Percentiles rank a stretch among this genome's conserved stretches.
These are phyloP conservation scores for Massospora cicadina DNA, from an alignment of 371 early-diverging fungal species.

Conservation along the genomic window DNA sequence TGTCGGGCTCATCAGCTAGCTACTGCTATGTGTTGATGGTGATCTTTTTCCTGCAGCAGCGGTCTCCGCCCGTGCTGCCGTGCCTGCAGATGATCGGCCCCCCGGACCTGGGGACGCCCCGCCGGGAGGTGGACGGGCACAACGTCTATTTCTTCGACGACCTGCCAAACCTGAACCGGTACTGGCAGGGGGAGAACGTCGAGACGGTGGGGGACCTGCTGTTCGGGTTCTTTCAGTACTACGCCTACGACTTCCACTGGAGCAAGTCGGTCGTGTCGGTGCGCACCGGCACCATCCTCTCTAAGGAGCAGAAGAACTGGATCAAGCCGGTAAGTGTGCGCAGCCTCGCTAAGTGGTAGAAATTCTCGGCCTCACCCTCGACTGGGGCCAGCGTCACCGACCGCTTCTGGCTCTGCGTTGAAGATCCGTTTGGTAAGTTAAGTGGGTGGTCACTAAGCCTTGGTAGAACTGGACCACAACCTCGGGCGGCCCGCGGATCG, in stretches of 20 bases:
- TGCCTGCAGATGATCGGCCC: conserved; percentile 14
- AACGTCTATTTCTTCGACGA: conserved; percentile 51
- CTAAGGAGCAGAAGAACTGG: conserved; percentile 68
- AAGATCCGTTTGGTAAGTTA: conserved; percentile 12
- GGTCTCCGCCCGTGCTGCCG: conserved; percentile 17
- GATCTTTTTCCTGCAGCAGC: conserved; percentile 47
- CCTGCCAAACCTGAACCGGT: conserved; percentile 30
- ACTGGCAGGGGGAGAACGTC: conserved; percentile 32
- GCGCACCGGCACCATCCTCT: conserved; percentile 46
- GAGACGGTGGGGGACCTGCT: conserved; percentile 54
- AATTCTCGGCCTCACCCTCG: conserved; percentile 2
- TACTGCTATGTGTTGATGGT: conserved; percentile 43
- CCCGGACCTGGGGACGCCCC: conserved; percentile 12
- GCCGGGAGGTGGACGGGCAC: conserved; percentile 22
- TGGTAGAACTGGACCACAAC: conserved; percentile 17
- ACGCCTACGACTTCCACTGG: conserved; percentile 61
- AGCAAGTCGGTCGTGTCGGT: conserved; percentile 51
- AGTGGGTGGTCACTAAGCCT: not conserved
- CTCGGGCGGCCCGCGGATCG: conserved; percentile 20
- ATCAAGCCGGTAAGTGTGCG: conserved; percentile 17
- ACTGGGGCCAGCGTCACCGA: conserved; percentile 7
- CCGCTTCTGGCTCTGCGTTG: conserved; percentile 11
- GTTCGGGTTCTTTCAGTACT: conserved; percentile 62
- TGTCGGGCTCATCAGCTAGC: conserved; percentile 2
- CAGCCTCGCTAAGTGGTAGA: not conserved